Base-by-base conservation (phyloP, 768 basidiomycete species). In the Floccularia luteovirens region DNA sequence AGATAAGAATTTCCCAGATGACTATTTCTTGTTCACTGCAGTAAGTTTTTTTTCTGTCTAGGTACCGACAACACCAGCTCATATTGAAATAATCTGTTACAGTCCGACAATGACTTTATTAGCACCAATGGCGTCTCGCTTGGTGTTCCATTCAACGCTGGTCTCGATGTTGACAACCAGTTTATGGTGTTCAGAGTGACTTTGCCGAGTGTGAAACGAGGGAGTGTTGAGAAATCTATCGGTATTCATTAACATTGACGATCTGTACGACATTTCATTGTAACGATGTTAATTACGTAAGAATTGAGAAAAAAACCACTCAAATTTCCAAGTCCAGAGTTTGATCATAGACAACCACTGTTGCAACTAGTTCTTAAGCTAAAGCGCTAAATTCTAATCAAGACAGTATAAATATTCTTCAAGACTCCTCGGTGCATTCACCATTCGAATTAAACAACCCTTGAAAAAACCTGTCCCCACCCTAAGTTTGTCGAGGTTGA, bases 51-150 rank as follows among this genome's bases (percentile, higher is more conserved):
- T 28, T 4, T 31, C 30, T 43, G n/a, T n/a, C n/a, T 21, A n/a
- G 17, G 23, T 24, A 34, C 32, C 32, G n/a, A 14, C 8, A 34
- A 34, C 32, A 6, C 8, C 32, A 17, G 27, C 27, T 22, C 12
- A 34, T 22, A 22, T 24, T 28, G 24, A 32, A 27, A 45, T 39
- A 16, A 38, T 24, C 11, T 3, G 16, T 24, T 5, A 13, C 31
- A 76, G 70, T 57, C 75, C 36, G 81, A 82, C 54, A 82, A 82
- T 45, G 79, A 82, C 53, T 82, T 77, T 52, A 60, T 79, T 36
- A 76, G 66, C 16, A 68, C 63, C 0, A 45, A 79, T 24, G 81
- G 80, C 0, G 57, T 72, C n/a, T 62, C 70, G 5, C 45, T 67
- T 3, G 76, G 76, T 1, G 48, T 58, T 27, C 65, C 72, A 1